These are phyloP conservation scores for Lepidium sativum DNA, from an alignment of 345 rosid genomes.

Conservation along the genomic window DNA sequence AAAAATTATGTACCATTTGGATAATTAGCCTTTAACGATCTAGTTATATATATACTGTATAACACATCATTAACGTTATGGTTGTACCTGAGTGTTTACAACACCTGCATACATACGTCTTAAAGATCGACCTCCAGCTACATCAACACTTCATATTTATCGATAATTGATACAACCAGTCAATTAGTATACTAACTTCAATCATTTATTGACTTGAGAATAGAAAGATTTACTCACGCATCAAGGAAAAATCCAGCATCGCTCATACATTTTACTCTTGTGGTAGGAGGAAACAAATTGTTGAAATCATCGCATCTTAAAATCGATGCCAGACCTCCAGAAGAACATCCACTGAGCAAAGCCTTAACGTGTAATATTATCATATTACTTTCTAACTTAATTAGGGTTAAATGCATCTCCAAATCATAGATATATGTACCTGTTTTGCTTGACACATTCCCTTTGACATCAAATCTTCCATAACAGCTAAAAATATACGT, in stretches of 20 bases:
- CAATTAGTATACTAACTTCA: background rate
- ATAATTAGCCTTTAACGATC: background rate
- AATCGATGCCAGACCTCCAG: conserved; percentile 77
- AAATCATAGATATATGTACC: conserved; percentile 33
- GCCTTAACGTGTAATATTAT: conserved; percentile 33
- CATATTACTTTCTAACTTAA: background rate
- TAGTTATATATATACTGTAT: background rate
- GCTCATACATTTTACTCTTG: conserved; percentile 82
- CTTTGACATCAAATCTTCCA: conserved; percentile 63
- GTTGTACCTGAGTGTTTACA: conserved; percentile 61
- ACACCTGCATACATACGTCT: conserved; percentile 62
- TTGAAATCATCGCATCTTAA: conserved; percentile 59
- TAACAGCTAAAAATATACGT: conserved; percentile 68
- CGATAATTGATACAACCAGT: background rate
- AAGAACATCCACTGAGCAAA: conserved; percentile 90
- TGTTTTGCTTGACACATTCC: conserved; percentile 61
- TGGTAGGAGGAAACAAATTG: conserved; percentile 39
- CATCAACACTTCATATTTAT: conserved; percentile 53
- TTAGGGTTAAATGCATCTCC: background rate
- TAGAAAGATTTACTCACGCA: conserved; percentile 42
- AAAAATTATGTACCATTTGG: background rate
- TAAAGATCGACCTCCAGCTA: conserved; percentile 66
- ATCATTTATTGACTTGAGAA: background rate
- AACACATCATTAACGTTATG: background rate
- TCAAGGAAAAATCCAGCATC: conserved; percentile 97